phyloP scores from a whole-genome alignment of 495 filamentous ascomycete species.

The Tuber indicum region DNA sequence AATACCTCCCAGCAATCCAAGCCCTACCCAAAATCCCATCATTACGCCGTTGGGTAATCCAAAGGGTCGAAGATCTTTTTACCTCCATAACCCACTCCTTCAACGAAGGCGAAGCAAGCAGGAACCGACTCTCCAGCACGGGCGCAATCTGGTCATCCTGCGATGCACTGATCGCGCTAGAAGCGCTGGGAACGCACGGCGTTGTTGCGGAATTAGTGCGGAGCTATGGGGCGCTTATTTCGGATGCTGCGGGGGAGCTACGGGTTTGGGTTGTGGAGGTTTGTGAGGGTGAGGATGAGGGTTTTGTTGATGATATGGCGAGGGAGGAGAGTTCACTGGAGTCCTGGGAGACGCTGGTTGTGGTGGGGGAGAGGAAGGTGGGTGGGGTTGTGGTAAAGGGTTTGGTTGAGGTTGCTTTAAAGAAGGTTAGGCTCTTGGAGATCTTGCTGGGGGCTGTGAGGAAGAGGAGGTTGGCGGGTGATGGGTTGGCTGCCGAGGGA shows the following conservation, averaged over 20 bases:
- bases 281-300: constrained; percentile 2
- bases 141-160: constrained; percentile 47
- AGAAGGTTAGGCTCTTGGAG: constrained; percentile 31
- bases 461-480: constrained; percentile 28
- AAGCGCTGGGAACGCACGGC: constrained; percentile 49
- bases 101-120: constrained; percentile 15
- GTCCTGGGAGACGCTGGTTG: constrained; percentile 31
- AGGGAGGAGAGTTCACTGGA: constrained; percentile 15
- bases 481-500: constrained; percentile 18
- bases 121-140: constrained; percentile 33
- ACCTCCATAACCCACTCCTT: constrained; percentile 29
- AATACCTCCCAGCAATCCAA: constrained; percentile 28
- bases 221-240: constrained; percentile 52
- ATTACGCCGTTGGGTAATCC: constrained; percentile 14
- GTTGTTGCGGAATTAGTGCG: constrained; percentile 47
- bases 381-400: constrained; percentile 16
- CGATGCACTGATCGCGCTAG: constrained; percentile 51
- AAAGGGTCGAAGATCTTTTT: constrained; percentile 28
- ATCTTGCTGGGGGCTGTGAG: constrained; percentile 31
- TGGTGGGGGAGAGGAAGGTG: constrained; percentile 9
- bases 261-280: constrained; percentile 47
- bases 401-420: constrained; percentile 24
- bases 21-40: constrained; percentile 13
- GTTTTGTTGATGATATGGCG: background rate
- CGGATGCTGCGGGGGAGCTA: constrained; percentile 61